A percentile compares a stretch with the other conserved stretches of the same genome.
Conservation (phyloP, 164 flowering plant species). For the Aristolochia californica region DNA sequence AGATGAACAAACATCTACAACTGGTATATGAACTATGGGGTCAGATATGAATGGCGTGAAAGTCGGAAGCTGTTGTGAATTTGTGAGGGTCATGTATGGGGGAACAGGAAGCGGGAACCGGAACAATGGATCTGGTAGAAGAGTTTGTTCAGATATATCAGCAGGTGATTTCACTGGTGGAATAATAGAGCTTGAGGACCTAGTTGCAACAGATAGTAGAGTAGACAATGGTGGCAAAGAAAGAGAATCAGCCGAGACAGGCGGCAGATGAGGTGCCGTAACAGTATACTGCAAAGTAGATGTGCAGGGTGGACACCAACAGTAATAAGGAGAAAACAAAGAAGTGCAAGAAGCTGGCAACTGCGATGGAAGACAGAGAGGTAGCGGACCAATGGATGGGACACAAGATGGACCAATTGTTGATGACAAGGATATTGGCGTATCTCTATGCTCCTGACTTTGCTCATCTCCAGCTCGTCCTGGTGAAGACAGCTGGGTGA, state of each 20-base stretch:
- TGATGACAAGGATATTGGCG: slow-evolving; percentile 24
- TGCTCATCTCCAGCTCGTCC: slow-evolving; percentile 23
- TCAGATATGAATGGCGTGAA: slow-evolving; percentile 85
- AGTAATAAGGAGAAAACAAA: slow-evolving; percentile 60
- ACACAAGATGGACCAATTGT: slow-evolving; percentile 25
- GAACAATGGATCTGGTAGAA: slow-evolving; percentile 57
- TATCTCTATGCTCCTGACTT: slow-evolving; percentile 7
- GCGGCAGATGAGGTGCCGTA: slow-evolving; percentile 23
- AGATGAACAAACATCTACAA: slow-evolving; percentile 79
- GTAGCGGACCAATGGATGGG: slow-evolving; percentile 11
- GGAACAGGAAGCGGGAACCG: slow-evolving; percentile 33
- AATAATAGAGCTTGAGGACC: slow-evolving; percentile 28
- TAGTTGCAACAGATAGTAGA: slow-evolving; percentile 24
- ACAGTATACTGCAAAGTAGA: slow-evolving; percentile 33
- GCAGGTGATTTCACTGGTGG: slow-evolving; percentile 24
- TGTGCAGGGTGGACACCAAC: slow-evolving; percentile 71
- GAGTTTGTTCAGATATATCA: slow-evolving; percentile 32
- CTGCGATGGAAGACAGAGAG: slow-evolving; percentile 10
- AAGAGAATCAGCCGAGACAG: slow-evolving; percentile 23
- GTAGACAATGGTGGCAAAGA: slow-evolving; percentile 49
- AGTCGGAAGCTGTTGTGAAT: slow-evolving; percentile 66
- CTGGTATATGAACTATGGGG: slow-evolving; percentile 88
- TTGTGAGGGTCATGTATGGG: slow-evolving; percentile 17
- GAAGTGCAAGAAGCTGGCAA: slow-evolving; percentile 17
- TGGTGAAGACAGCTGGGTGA: slow-evolving; percentile 12